These are phyloP conservation scores for Echinochloa phyllopogon DNA, from an alignment of 176 grass and related monocot species.

Conservation along the genomic window DNA sequence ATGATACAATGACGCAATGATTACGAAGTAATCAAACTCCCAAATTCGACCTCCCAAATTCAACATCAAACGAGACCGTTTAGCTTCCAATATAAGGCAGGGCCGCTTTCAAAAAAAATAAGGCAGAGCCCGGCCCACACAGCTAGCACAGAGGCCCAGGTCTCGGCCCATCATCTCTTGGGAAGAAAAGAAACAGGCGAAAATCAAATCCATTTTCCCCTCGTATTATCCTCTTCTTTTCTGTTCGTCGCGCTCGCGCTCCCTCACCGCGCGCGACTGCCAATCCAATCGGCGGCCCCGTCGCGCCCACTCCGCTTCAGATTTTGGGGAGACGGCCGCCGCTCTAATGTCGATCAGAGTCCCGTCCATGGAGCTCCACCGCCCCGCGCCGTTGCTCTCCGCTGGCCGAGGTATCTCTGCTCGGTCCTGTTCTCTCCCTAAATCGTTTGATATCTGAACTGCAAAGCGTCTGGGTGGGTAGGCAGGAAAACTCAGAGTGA, in stretches of 20 bases:
- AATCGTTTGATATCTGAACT: not conserved
- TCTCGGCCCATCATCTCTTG: not conserved
- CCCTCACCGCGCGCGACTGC: conserved; percentile 13
- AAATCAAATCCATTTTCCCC: not conserved
- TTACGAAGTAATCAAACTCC: too few relatives aligned
- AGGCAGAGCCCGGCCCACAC: not conserved
- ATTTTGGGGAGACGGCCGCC: not conserved
- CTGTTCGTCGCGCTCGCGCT: not conserved
- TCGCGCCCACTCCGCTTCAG: not conserved
- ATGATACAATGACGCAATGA: too few relatives aligned
- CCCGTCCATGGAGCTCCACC: conserved; percentile 53
- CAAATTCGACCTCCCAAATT: too few relatives aligned
- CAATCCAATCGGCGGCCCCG: not conserved
- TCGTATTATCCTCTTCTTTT: conserved; percentile 26
- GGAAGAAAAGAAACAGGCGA: not conserved
- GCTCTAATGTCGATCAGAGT: conserved; percentile 54
- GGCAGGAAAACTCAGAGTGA: not conserved
- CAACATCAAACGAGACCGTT: too few relatives aligned
- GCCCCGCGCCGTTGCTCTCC: conserved; percentile 42
- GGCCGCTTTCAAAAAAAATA: too few relatives aligned
- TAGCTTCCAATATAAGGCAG: too few relatives aligned
- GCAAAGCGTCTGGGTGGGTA: not conserved
- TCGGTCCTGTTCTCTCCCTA: not conserved
- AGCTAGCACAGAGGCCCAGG: not conserved
- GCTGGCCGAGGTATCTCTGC: conserved; percentile 42